These are phyloP conservation scores for Hansfordia pulvinata DNA, from an alignment of 2,329 filamentous ascomycete species.

Conservation along the genomic window DNA sequence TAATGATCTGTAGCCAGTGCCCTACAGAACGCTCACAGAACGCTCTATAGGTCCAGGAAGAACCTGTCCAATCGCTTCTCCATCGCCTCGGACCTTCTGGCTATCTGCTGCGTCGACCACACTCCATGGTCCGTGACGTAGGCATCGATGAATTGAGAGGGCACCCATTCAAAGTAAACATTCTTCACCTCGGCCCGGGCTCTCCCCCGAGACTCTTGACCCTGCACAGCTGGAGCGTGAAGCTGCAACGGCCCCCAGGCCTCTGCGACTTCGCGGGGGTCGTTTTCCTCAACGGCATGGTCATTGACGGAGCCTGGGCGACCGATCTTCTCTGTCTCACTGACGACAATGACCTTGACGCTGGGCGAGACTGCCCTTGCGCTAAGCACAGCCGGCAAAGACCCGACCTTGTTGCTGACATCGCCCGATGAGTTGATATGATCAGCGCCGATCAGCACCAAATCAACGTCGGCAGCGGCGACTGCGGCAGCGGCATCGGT, in stretches of 20 bases:
- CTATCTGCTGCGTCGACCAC: slow-evolving; percentile 24
- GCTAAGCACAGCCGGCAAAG: slow-evolving; percentile 41
- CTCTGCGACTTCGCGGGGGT: slow-evolving; percentile 31
- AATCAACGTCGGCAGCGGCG: slow-evolving; percentile 34
- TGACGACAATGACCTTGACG: slow-evolving; percentile 38
- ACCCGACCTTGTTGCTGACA: slow-evolving; percentile 55
- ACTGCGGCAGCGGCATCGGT: slow-evolving; percentile 47
- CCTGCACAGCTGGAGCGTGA: too few species aligned
- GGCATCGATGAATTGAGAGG: slow-evolving; percentile 30
- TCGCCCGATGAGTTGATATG: slow-evolving; percentile 41
- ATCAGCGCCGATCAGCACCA: slow-evolving; percentile 52
- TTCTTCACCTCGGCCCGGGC: slow-evolving; percentile 26
- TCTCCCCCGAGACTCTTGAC: too few species aligned
- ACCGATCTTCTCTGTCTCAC: slow-evolving; percentile 49
- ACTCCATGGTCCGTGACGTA: slow-evolving; percentile 42
- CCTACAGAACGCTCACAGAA: too few species aligned
- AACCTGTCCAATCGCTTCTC: slow-evolving; percentile 21
- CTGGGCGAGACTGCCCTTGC: slow-evolving; percentile 31
- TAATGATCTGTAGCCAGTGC: too few species aligned
- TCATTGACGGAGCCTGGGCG: slow-evolving; percentile 26
- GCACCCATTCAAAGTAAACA: slow-evolving; percentile 49
- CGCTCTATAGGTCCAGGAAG: slow-evolving; percentile 25
- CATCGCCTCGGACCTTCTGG: slow-evolving; percentile 21
- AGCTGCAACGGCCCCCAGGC: too few species aligned
- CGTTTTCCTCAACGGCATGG: slow-evolving; percentile 35